A percentile compares a stretch with the other conserved stretches of the same genome.
Evolutionary conservation across 805 yeast species (phyloP).

Genomic region (Candida silvicultrix): DNA sequence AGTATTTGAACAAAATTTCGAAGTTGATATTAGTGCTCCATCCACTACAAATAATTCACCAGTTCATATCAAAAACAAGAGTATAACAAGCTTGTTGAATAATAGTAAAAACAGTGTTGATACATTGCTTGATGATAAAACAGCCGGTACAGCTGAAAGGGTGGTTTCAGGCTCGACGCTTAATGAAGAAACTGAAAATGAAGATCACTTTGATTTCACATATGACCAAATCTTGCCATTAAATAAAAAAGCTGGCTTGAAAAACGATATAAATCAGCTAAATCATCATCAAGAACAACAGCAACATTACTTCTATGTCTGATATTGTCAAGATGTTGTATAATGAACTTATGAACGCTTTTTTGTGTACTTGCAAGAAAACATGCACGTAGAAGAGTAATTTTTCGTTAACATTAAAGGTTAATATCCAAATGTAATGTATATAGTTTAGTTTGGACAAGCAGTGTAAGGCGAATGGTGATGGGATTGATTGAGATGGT

Average conservation of each 20-base stretch:
- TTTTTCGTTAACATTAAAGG: not conserved
- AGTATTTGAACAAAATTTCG: conserved; percentile 4
- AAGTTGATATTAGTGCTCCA: conserved; percentile 1
- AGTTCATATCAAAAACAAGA: conserved; percentile 5
- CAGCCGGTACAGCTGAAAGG: conserved; percentile 1
- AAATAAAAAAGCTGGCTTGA: not conserved
- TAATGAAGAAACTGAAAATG: conserved; percentile 5
- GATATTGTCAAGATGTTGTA: not conserved
- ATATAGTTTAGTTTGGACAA: too few relatives aligned
- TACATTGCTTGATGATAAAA: conserved; percentile 11
- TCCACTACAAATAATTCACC: conserved; percentile 10
- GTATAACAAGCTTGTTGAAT: conserved; percentile 12
- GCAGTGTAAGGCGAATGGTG: not conserved
- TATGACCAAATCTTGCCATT: conserved; percentile 16
- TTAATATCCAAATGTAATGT: not conserved
- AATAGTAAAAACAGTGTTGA: conserved; percentile 12
- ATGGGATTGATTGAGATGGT: not conserved
- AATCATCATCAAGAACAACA: not conserved
- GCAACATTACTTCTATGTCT: not conserved
- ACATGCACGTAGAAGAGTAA: not conserved
- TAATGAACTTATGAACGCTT: not conserved
- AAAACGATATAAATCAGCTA: too few relatives aligned
- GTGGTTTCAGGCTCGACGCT: conserved; percentile 15
- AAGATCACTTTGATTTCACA: conserved; percentile 13
- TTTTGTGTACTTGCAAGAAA: not conserved